phyloP scores from a whole-genome alignment of 352 stramenopile genomes.

The Phytophthora citrophthora region DNA sequence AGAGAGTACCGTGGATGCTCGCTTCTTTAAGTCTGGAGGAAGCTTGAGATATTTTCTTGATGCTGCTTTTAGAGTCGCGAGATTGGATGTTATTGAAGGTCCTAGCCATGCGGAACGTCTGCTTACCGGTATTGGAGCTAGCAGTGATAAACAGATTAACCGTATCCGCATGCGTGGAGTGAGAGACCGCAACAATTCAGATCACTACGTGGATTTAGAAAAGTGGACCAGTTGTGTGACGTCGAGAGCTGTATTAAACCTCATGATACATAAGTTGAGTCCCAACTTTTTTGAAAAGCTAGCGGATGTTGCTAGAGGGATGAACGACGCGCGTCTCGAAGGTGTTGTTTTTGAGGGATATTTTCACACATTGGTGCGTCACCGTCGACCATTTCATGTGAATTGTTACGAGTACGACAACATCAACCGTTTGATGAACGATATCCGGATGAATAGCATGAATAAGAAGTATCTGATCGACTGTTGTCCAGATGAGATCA shows the following conservation, averaged over 20 bases:
- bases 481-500: too few relatives aligned
- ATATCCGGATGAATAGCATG: too few relatives aligned
- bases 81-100: too few relatives aligned
- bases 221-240: not conserved
- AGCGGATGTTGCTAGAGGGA: not conserved
- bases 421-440: too few relatives aligned
- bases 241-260: not conserved
- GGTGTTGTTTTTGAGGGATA: constrained; percentile 6
- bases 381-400: not conserved
- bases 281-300: not conserved
- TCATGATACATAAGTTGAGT: not conserved
- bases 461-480: too few relatives aligned
- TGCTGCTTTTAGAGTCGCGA: too few relatives aligned
- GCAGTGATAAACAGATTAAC: not conserved
- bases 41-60: too few relatives aligned
- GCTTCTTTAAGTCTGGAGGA: too few relatives aligned
- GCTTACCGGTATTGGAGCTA: too few relatives aligned
- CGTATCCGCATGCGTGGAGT: not conserved
- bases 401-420: constrained; percentile 6
- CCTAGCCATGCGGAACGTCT: too few relatives aligned
- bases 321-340: constrained; percentile 9
- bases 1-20: too few relatives aligned
- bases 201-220: too few relatives aligned
- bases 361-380: constrained; percentile 4
- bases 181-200: not conserved